These are phyloP conservation scores for Balansia obtecta DNA, from an alignment of 2,329 filamentous ascomycete species.

Conservation along the genomic window DNA sequence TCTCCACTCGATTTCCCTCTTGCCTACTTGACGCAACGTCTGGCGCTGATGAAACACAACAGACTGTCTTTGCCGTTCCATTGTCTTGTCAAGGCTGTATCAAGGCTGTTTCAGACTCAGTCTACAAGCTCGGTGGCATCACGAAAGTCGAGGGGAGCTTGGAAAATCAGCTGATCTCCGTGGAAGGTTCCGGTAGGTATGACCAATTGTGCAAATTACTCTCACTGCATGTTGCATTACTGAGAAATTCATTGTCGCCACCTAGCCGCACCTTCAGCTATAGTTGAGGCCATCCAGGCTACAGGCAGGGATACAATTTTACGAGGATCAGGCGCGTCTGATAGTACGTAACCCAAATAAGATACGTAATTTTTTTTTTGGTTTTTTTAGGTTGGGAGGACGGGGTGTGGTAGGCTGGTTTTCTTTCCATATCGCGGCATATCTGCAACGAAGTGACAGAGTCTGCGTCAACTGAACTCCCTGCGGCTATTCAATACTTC, in stretches of 20 bases:
- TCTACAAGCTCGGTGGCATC: constrained; percentile 69
- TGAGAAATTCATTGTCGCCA: neutral
- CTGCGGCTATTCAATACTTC: neutral
- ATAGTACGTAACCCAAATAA: constrained; percentile 47
- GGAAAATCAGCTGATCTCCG: constrained; percentile 67
- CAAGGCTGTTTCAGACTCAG: constrained; percentile 67
- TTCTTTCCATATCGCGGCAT: neutral
- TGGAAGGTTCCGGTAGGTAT: constrained; percentile 64
- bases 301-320: constrained; percentile 92
- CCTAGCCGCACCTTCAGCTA: constrained; percentile 69
- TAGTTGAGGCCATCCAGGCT: constrained; percentile 76
- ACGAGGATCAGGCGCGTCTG: constrained; percentile 71
- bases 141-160: constrained; percentile 72
- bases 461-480: neutral
- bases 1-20: constrained; percentile 9
- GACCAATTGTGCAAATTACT: neutral
- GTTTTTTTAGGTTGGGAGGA: too few relatives aligned
- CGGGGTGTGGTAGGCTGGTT: too few relatives aligned
- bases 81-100: constrained; percentile 86
- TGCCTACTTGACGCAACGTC: neutral
- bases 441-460: neutral
- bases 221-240: neutral
- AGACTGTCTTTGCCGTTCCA: constrained; percentile 92
- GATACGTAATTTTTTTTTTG: neutral
- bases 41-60: constrained; percentile 23